A percentile compares a stretch with the other conserved stretches of the same genome.
phyloP scores from a whole-genome alignment of 305 asterid genomes.

The Fraxinus nigra region DNA sequence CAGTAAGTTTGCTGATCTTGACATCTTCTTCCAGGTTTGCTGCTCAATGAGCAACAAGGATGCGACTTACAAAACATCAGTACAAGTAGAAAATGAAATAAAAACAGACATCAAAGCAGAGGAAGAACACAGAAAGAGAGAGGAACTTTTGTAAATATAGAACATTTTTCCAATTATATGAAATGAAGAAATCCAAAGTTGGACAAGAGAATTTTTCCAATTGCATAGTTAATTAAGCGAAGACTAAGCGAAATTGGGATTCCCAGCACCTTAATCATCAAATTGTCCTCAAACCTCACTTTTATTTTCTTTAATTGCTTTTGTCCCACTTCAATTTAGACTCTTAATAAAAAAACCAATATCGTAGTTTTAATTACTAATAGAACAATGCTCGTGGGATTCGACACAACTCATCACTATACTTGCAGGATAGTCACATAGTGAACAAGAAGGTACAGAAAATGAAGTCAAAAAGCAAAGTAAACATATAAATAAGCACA shows the following conservation, averaged over 20 bases:
- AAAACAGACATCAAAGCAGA: background rate
- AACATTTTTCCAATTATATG: background rate
- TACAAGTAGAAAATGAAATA: background rate
- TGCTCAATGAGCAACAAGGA: conserved; percentile 24
- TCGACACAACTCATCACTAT: no score
- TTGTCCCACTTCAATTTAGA: no score
- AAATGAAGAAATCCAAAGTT: background rate
- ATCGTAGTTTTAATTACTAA: no score
- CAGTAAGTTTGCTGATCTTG: conserved; percentile 61
- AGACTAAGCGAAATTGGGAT: no score
- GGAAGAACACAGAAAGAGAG: background rate
- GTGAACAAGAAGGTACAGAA: background rate
- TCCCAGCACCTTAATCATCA: background rate
- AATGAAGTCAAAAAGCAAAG: background rate
- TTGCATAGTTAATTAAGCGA: background rate
- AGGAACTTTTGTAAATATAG: background rate
- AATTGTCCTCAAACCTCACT: background rate
- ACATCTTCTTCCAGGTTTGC: conserved; percentile 89
- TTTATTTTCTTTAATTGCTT: background rate
- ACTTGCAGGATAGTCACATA: no score
- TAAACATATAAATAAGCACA: background rate
- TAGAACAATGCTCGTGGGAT: no score
- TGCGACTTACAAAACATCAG: background rate
- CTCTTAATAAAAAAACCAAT: no score
- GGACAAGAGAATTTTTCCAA: background rate